phyloP scores from a whole-genome alignment of 139 green algal species.

The Chlorella sp. region DNA sequence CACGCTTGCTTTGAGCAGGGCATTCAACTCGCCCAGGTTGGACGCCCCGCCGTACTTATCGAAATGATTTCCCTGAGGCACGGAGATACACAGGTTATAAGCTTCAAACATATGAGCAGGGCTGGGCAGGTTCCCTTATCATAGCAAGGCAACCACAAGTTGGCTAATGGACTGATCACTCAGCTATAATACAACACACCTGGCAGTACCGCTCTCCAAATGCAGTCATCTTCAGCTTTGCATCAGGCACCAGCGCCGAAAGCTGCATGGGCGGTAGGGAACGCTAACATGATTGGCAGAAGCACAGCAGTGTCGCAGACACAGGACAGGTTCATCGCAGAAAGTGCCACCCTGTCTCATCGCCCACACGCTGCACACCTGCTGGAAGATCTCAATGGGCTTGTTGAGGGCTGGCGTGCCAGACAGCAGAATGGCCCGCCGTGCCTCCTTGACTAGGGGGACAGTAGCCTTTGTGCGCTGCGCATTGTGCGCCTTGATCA shows the following conservation, averaged over 20 bases:
- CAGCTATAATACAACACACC: too few relatives aligned
- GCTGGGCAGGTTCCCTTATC: too few relatives aligned
- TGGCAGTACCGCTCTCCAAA: conserved; percentile 87
- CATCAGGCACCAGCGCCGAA: conserved; percentile 74
- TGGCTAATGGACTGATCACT: too few relatives aligned
- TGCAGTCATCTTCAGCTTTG: conserved; percentile 68
- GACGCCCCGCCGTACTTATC: conserved; percentile 62
- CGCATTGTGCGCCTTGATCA: conserved; percentile 17
- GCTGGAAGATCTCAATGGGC: conserved; percentile 79
- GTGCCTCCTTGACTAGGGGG: conserved; percentile 68
- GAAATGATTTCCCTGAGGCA: conserved; percentile 38
- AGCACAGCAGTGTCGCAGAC: too few relatives aligned
- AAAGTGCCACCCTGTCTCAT: conserved; percentile 43
- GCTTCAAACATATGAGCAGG: too few relatives aligned
- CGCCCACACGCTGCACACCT: conserved; percentile 67
- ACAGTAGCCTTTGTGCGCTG: conserved; percentile 71
- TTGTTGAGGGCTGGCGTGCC: conserved; percentile 82
- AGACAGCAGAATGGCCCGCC: conserved; percentile 75
- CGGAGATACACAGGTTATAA: too few relatives aligned
- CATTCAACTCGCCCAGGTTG: conserved; percentile 88
- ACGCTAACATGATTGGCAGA: too few relatives aligned
- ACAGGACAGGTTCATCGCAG: too few relatives aligned
- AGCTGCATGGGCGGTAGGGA: neutral
- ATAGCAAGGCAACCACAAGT: too few relatives aligned
- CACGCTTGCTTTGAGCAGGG: conserved; percentile 72